phyloP scores from a whole-genome alignment of 148 eudicot genomes.

The Mesembryanthemum crystallinum region DNA sequence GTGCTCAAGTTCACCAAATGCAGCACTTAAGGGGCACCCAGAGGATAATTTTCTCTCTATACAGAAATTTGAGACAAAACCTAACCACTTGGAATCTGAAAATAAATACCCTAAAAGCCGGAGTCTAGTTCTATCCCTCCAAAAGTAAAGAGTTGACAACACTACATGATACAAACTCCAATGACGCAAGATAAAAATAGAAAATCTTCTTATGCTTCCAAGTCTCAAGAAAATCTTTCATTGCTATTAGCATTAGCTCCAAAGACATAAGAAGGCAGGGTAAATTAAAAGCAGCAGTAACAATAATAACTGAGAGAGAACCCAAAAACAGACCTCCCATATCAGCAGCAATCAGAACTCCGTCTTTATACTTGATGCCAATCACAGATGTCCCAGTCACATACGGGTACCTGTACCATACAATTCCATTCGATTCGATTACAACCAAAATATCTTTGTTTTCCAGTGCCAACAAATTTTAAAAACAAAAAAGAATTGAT shows the following conservation, averaged over 20 bases:
- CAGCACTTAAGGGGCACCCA: not conserved
- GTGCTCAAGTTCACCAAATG: not conserved
- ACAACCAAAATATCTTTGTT: constrained; percentile 3
- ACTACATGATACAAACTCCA: too few relatives aligned
- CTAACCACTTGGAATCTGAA: not conserved
- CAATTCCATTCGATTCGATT: not conserved
- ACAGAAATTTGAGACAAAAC: not conserved
- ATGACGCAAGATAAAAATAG: too few relatives aligned
- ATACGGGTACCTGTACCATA: constrained; percentile 62
- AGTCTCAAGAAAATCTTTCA: too few relatives aligned
- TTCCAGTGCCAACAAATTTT: not conserved
- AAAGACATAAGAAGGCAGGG: not conserved
- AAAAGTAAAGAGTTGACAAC: too few relatives aligned
- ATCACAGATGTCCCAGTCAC: constrained; percentile 94
- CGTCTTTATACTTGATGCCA: constrained; percentile 95
- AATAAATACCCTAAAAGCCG: not conserved
- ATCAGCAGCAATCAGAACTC: constrained; percentile 93
- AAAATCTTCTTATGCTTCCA: too few relatives aligned
- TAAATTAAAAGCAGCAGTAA: not conserved
- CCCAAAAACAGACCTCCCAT: constrained; percentile 73
- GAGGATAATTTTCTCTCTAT: not conserved
- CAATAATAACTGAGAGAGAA: not conserved
- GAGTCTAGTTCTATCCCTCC: too few relatives aligned
- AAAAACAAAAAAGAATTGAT: not conserved
- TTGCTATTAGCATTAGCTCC: too few relatives aligned